phyloP scores from a whole-genome alignment of 345 rosid species.

The Eucalyptus curtisii region DNA sequence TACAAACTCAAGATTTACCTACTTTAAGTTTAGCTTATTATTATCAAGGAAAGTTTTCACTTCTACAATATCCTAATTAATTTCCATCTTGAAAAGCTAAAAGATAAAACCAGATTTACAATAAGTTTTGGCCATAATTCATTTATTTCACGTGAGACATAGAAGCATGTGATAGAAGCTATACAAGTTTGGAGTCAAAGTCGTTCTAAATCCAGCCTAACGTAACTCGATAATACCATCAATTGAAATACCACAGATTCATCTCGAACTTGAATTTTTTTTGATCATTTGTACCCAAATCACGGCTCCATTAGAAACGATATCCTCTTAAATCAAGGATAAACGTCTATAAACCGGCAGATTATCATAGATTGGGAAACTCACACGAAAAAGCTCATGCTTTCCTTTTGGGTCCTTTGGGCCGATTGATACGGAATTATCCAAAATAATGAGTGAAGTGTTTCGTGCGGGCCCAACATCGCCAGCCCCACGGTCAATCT shows the following conservation, averaged over 20 bases:
- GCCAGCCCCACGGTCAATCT: not conserved
- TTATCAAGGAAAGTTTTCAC: not conserved
- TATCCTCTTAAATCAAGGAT: not conserved
- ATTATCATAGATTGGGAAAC: not conserved
- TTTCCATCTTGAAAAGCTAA: not conserved
- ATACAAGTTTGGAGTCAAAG: not conserved
- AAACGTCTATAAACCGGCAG: not conserved
- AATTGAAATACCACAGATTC: not conserved
- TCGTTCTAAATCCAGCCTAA: no score
- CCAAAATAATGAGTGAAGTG: not conserved
- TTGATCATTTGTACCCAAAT: not conserved
- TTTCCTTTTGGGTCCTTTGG: not conserved
- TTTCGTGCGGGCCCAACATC: not conserved
- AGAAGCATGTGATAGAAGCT: fast-evolving
- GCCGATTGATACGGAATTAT: not conserved
- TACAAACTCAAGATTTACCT: not conserved
- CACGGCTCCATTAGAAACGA: not conserved
- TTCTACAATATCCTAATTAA: not conserved
- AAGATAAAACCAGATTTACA: not conserved
- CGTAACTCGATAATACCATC: not conserved
- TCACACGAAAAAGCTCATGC: not conserved
- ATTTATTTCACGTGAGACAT: not conserved
- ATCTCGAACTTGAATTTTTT: not conserved
- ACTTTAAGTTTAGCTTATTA: not conserved
- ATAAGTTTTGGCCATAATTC: not conserved